phyloP scores from a whole-genome alignment of 139 green algal species.

The Chlamydomonas schloesseri region DNA sequence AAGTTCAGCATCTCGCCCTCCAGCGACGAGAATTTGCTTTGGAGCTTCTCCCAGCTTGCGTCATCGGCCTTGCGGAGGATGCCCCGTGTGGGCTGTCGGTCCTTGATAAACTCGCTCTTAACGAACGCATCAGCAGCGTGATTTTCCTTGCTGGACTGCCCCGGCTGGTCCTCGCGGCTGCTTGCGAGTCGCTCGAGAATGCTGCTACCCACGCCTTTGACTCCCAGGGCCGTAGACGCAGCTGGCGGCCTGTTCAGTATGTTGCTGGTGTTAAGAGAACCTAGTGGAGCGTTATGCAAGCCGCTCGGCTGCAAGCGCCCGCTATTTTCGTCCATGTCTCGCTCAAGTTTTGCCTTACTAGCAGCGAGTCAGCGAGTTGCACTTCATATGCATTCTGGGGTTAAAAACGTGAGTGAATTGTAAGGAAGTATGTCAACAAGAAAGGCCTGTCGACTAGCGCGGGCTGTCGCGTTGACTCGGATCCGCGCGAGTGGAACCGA shows the following conservation, averaged over 20 bases:
- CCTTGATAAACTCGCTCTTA: constrained; percentile 20
- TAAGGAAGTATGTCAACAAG: too few species aligned
- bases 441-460: too few species aligned
- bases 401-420: too few species aligned
- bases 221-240: neutral
- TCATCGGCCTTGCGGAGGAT: constrained; percentile 20
- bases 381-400: too few species aligned
- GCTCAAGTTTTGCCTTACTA: neutral
- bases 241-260: too few species aligned
- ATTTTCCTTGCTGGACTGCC: constrained; percentile 1
- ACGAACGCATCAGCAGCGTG: too few species aligned
- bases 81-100: neutral
- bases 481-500: too few species aligned
- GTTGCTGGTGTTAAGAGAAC: neutral
- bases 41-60: neutral
- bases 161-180: neutral
- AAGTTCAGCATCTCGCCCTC: constrained; percentile 12
- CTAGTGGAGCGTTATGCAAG: neutral
- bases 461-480: too few species aligned
- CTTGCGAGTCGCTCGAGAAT: neutral
- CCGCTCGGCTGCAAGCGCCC: too few species aligned
- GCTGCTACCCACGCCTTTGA: neutral
- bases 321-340: neutral
- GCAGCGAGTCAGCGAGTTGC: neutral
- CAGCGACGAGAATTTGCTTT: constrained; percentile 1